Percentiles rank a stretch among this genome's conserved stretches.
Conservation (phyloP, 768 basidiomycete species). For the Exsudoporus frostii region DNA sequence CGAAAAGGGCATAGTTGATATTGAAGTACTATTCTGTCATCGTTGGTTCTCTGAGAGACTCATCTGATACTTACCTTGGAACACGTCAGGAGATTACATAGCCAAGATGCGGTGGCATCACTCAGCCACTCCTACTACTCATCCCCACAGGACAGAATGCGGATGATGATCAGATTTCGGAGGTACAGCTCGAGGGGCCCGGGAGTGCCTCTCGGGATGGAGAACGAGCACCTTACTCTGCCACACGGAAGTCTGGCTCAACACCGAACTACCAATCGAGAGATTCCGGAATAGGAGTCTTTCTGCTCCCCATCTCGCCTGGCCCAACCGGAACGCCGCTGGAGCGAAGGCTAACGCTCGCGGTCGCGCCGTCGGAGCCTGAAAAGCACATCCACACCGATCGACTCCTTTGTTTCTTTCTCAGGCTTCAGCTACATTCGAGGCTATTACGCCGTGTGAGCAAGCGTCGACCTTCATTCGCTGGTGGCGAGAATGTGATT, state of each 20-base stretch:
- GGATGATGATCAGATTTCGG: background rate
- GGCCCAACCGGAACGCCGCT: constrained; percentile 22
- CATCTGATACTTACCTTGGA: constrained; percentile 65
- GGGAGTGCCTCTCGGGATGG: constrained; percentile 10
- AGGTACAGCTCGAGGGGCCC: background rate
- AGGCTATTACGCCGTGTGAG: constrained; percentile 20
- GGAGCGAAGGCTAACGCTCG: no score
- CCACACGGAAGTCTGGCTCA: constrained; percentile 1
- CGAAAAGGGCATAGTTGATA: constrained; percentile 50
- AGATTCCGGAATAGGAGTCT: constrained; percentile 46
- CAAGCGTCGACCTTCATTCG: constrained; percentile 19
- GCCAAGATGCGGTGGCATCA: constrained; percentile 66
- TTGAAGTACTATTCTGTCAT: constrained; percentile 41
- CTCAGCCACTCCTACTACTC: constrained; percentile 32
- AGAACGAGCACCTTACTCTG: constrained; percentile 23
- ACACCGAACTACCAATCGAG: constrained; percentile 15
- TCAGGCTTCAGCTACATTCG: no score
- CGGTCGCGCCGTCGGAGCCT: no score
- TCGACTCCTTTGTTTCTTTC: no score
- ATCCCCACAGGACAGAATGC: constrained; percentile 22
- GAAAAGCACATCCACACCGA: no score
- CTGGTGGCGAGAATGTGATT: constrained; percentile 7
- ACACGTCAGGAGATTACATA: constrained; percentile 70
- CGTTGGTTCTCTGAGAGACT: constrained; percentile 6
- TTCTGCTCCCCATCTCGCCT: constrained; percentile 59